These are phyloP conservation scores for Pezicula rhizophila DNA, from an alignment of 2,329 filamentous ascomycete species.

Conservation along the genomic window DNA sequence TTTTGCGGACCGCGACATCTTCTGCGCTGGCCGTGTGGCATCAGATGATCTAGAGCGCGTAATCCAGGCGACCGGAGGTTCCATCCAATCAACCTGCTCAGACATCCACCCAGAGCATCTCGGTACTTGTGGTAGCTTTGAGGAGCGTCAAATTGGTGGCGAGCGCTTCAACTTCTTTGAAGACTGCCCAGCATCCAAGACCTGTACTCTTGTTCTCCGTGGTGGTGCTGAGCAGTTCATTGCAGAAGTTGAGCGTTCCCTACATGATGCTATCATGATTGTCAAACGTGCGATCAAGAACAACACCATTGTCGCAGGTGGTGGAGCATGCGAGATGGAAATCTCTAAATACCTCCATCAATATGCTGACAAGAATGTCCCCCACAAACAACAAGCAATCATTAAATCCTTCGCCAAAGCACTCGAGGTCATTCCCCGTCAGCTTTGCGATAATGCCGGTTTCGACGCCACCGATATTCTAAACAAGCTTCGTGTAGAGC, in stretches of 20 bases:
- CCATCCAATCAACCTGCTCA: constrained; percentile 90
- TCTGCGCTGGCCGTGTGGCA: constrained; percentile 91
- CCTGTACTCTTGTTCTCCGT: constrained; percentile 89
- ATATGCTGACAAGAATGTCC: constrained; percentile 87
- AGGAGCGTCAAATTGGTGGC: constrained; percentile 94
- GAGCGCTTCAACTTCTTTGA: constrained; percentile 99
- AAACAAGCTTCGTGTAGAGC: constrained; percentile 92
- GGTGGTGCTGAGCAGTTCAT: constrained; percentile 99
- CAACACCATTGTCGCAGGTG: constrained; percentile 88
- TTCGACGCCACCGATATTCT: constrained; percentile 98
- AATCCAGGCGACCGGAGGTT: constrained; percentile 88
- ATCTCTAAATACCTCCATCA: constrained; percentile 87
- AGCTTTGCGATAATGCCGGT: constrained; percentile 96
- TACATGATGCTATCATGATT: constrained; percentile 99
- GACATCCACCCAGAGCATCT: constrained; percentile 87
- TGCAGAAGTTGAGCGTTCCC: constrained; percentile 91
- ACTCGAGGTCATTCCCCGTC: constrained; percentile 90
- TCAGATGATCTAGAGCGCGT: constrained; percentile 93
- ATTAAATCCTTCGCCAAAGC: constrained; percentile 98
- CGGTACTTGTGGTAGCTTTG: constrained; percentile 82
- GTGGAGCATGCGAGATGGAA: constrained; percentile 95
- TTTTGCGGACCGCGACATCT: constrained; percentile 96
- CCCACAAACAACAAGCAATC: constrained; percentile 92
- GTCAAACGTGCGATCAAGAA: constrained; percentile 97
- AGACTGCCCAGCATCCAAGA: constrained; percentile 91